These are phyloP conservation scores for Eucalyptus curtisii DNA, from an alignment of 345 rosid genomes.

Conservation along the genomic window DNA sequence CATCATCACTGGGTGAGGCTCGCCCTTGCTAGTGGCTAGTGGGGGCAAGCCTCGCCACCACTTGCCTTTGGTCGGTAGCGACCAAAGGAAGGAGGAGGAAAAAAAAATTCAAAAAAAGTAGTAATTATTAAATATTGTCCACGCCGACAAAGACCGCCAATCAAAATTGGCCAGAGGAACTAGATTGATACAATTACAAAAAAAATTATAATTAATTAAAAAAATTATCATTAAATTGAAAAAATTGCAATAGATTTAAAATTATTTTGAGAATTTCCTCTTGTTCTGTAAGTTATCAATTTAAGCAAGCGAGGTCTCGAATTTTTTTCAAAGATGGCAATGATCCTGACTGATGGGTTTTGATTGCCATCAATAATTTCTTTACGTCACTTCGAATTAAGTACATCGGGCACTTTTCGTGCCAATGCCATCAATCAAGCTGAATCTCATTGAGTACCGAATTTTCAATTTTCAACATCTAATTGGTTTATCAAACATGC, in stretches of 20 bases:
- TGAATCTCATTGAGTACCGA: not conserved
- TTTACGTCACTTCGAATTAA: not conserved
- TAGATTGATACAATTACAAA: no score
- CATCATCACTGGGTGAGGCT: accelerated
- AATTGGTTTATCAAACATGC: not conserved
- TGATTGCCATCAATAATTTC: not conserved
- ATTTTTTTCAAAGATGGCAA: not conserved
- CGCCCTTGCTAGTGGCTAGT: no score
- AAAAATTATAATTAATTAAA: no score
- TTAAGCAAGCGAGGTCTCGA: not conserved
- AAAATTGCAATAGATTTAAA: no score
- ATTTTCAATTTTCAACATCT: not conserved
- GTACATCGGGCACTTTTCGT: not conserved
- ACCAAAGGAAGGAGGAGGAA: no score
- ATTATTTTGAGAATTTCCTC: no score
- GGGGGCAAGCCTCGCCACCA: no score
- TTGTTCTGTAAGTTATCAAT: not conserved
- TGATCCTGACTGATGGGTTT: not conserved
- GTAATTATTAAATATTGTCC: no score
- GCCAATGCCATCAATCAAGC: not conserved
- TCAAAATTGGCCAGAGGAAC: accelerated
- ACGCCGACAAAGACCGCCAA: accelerated
- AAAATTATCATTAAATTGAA: no score
- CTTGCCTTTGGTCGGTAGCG: accelerated
- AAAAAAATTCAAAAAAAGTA: no score